Evolutionary conservation across 345 rosid species (phyloP).

Genomic region (Luvunga scandens): DNA sequence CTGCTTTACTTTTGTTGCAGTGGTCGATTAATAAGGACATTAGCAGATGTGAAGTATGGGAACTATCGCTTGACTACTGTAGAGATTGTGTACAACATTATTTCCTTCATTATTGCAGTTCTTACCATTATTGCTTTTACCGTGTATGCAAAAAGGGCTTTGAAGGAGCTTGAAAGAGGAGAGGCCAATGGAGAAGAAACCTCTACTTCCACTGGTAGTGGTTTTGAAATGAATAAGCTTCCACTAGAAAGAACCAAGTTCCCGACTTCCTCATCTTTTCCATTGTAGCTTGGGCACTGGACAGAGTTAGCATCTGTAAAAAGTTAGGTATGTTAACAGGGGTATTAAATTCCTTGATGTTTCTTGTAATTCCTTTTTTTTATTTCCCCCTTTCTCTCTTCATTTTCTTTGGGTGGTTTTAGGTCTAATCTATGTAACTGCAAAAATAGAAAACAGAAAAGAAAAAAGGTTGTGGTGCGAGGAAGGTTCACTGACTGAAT

Average conservation of each 20-base stretch:
- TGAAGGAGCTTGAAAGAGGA: constrained; percentile 48
- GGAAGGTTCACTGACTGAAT: not conserved
- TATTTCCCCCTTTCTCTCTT: no score
- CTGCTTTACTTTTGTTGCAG: constrained; percentile 40
- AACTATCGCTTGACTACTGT: constrained; percentile 54
- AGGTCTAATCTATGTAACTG: constrained; percentile 9
- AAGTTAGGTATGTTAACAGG: constrained; percentile 2
- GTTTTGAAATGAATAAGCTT: constrained; percentile 54
- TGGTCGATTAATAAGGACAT: constrained; percentile 70
- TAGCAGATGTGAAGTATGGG: constrained; percentile 65
- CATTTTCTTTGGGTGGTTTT: not conserved
- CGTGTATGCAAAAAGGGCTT: constrained; percentile 55
- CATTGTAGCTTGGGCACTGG: constrained; percentile 1
- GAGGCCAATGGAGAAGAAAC: constrained; percentile 32
- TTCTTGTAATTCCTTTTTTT: not conserved
- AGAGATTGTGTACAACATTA: constrained; percentile 65
- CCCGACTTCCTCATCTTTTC: constrained; percentile 5
- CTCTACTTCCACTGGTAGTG: constrained; percentile 15
- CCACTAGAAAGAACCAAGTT: constrained; percentile 30
- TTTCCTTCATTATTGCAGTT: constrained; percentile 61
- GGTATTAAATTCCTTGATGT: not conserved
- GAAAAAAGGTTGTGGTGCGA: not conserved
- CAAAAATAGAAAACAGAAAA: not conserved
- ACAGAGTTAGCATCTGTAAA: constrained; percentile 19
- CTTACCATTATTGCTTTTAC: constrained; percentile 65